Evolutionary conservation across 2,329 filamentous ascomycete species (phyloP).

Genomic region (Ceratocystis variospora): DNA sequence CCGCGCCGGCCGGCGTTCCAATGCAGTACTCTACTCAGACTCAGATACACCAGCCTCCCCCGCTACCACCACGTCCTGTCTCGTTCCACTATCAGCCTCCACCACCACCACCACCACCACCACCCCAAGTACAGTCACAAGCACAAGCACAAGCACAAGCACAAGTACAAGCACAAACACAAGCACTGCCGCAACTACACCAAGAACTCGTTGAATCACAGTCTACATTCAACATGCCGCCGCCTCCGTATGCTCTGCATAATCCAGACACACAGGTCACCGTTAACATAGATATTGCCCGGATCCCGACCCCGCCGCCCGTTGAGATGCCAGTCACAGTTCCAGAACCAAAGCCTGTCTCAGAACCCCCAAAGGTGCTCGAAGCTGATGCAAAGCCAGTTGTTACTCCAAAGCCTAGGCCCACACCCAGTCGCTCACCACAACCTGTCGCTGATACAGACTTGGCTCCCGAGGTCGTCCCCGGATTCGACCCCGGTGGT

Average conservation of each 20-base stretch:
- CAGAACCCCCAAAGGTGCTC: neutral
- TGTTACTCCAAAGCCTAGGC: neutral
- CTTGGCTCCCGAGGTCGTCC: neutral
- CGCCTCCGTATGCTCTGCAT: neutral
- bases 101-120: neutral
- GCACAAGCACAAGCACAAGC: too few species aligned
- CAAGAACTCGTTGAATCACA: neutral
- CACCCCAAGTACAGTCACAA: neutral
- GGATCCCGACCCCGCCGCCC: neutral
- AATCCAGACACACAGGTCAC: neutral
- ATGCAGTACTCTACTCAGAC: slow-evolving; percentile 1
- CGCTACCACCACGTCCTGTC: neutral
- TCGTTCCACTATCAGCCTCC: neutral
- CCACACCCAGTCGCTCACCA: neutral
- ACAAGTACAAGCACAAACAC: too few species aligned
- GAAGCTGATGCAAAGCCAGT: neutral
- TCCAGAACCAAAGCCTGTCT: neutral
- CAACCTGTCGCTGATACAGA: neutral
- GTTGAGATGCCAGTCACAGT: slow-evolving; percentile 4
- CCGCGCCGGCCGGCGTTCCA: slow-evolving; percentile 4
- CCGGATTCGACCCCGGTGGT: neutral
- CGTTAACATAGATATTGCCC: neutral
- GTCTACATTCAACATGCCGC: neutral
- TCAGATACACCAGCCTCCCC: neutral
- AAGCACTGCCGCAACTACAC: too few species aligned